Base-by-base conservation (phyloP, 2,329 filamentous ascomycete species). In the Apiospora arundinis region DNA sequence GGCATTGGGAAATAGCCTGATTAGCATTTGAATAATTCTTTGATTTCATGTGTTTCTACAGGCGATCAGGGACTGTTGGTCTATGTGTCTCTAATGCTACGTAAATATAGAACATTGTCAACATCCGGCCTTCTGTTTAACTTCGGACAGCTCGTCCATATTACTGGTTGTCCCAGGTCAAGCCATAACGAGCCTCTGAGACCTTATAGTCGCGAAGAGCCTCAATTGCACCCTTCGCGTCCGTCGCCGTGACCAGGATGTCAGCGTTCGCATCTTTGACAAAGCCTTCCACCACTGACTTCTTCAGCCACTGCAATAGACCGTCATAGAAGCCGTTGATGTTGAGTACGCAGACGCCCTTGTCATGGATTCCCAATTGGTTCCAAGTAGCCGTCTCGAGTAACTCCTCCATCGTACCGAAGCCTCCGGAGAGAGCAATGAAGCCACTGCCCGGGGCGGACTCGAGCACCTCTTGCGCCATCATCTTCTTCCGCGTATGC, bases 321-420 rank as follows among this genome's bases (percentile, higher is more conserved):
- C 95, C 95, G 81, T 97, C 92, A 89, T 95, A 99, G 83, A 97
- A 98, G 0, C 95, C 94, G 70, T 95, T 91, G 37, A 98, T 88
- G 81, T 98, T 98, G 76, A 93, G 90, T 67, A 98, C 85, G 70
- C 95, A 91, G 65, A 98, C 91, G 4, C 92, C 93, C 68, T 88
- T 86, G 76, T 87, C 87, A 83, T 98, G 96, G 75, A 99, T 98
- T 0, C 96, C 95, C 68, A 99, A 84, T 84, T 98, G 96, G 82
- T 98, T 98, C 95, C 96, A 99, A 14, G 94, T 97, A 37, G 91
- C 91, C 2, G 94, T 90, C 84, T 97, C 94, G 82, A 97, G 95
- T 80, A 99, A 88, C 87, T 99, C 96, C 85, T 99, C 96, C 80
- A 98, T 88, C 2, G 96, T 99, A 25, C 96, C 96, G 82, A 95